A percentile compares a stretch with the other conserved stretches of the same genome.
phyloP scores from a whole-genome alignment of 805 yeast species.

The Pichia nanzhaoensis region DNA sequence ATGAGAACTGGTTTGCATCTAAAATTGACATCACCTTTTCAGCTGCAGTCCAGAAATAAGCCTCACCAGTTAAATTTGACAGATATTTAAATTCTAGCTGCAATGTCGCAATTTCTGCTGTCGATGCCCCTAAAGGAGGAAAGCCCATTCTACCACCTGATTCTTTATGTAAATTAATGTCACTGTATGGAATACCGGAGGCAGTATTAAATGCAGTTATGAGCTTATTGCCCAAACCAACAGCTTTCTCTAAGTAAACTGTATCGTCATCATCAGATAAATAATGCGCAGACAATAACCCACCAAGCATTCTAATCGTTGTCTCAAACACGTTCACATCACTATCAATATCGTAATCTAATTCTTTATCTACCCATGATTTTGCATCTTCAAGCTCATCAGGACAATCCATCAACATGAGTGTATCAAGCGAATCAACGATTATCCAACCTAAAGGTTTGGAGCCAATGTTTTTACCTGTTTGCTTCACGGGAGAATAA shows the following conservation, averaged over 20 bases:
- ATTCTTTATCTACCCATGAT: conserved; percentile 65
- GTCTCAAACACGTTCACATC: conserved; percentile 85
- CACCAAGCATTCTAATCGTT: conserved; percentile 93
- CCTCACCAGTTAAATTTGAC: conserved; percentile 73
- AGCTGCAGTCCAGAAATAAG: conserved; percentile 67
- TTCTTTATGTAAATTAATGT: conserved; percentile 64
- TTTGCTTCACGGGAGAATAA: conserved; percentile 59
- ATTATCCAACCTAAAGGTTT: conserved; percentile 89
- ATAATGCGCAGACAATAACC: conserved; percentile 76
- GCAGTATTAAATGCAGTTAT: conserved; percentile 59
- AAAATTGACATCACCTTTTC: conserved; percentile 68
- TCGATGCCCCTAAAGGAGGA: conserved; percentile 72
- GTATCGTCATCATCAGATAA: conserved; percentile 48
- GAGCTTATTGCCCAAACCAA: conserved; percentile 67
- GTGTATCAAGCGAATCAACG: conserved; percentile 79
- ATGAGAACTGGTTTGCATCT: conserved; percentile 53
- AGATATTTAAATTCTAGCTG: conserved; percentile 85
- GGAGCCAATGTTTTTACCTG: conserved; percentile 69
- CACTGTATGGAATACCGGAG: conserved; percentile 72
- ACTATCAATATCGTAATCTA: conserved; percentile 65
- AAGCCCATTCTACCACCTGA: conserved; percentile 49
- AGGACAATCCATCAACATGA: conserved; percentile 65
- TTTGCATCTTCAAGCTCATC: conserved; percentile 60
- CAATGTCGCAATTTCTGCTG: conserved; percentile 84
- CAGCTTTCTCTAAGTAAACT: conserved; percentile 69